A percentile compares a stretch with the other conserved stretches of the same genome.
Conservation (phyloP, 495 filamentous ascomycete species). For the Xylaria sp. region DNA sequence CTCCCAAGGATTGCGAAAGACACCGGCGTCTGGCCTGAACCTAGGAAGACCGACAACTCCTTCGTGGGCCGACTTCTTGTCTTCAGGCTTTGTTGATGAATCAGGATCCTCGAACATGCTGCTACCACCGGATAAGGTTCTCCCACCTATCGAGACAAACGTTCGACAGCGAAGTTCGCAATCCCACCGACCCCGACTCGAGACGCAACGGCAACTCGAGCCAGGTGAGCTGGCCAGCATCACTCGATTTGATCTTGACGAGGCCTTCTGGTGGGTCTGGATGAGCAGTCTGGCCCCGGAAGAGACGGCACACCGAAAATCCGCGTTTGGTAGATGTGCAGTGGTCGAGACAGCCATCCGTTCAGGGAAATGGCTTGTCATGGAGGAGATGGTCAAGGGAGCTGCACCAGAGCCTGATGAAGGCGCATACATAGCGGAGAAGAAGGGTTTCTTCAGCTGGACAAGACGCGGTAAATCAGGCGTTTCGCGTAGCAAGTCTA, state of each 20-base stretch:
- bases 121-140: conserved; percentile 87
- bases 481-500: conserved; percentile 72
- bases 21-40: conserved; percentile 66
- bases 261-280: conserved; percentile 99
- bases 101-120: conserved; percentile 64
- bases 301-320: conserved; percentile 82
- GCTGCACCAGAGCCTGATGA: conserved; percentile 85
- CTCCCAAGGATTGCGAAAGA: conserved; percentile 58
- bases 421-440: conserved; percentile 89
- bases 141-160: conserved; percentile 80
- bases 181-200: conserved; percentile 75
- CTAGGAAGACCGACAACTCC: conserved; percentile 87
- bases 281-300: conserved; percentile 94
- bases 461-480: conserved; percentile 70
- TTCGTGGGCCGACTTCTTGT: conserved; percentile 97
- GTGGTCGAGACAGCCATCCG: conserved; percentile 86
- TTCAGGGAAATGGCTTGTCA: conserved; percentile 85
- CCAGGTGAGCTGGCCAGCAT: conserved; percentile 96
- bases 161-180: conserved; percentile 83
- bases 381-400: conserved; percentile 96
- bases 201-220: conserved; percentile 71
- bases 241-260: conserved; percentile 82
- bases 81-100: conserved; percentile 87
- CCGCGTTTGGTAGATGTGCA: conserved; percentile 92
- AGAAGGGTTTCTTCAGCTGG: conserved; percentile 90